Base-by-base conservation (phyloP, 169 alveolate species). In the Plasmodium gaboni region DNA sequence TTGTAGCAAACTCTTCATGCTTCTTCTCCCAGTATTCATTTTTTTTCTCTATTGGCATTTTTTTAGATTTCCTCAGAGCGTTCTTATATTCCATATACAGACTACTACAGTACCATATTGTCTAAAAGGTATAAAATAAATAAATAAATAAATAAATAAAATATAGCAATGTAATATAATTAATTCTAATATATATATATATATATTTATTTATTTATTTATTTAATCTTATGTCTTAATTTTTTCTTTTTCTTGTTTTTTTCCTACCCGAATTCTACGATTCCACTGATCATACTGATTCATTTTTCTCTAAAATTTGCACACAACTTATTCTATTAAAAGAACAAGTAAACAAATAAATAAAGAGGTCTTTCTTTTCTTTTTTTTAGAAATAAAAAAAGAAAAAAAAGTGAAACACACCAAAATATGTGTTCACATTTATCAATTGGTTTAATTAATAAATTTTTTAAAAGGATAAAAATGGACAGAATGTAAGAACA, bases 1-100 rank as follows among this genome's bases (percentile, higher is more conserved):
- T 78, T 32, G 94, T 94, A 1, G 98, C 98, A 90, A 97, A 95
- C 48, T 95, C 95, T 60, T 94, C 95, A 85, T 97, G 98, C 51
- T 93, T 92, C 68, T 95, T 93, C 74, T 95, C 97, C 98, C 98
- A 96, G 92, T 95, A 97, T 51, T 92, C 95, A 50, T 93, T 92
- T 57, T 91, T 76, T 69, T 93, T 92, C 53, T 94, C 95, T 53
- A 94, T 96, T 6, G 96, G 93, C 80, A 94, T 74, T 74, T 88
- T 92, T 51, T 94, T 90, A 24, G 96, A 91, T 67, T 93, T 93
- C 44, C 94, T 94, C 90, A 94, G 93, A 32, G 97, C 96, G 51
- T 89, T 94, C 50, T 95, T 95, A 80, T 88, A 95, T 24, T 95
- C 96, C 50, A 95, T 89, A 76, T 95, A 95, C 28, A 95, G 87